phyloP scores from a whole-genome alignment of 305 asterid genomes.

The Solanum aculeatissimum region DNA sequence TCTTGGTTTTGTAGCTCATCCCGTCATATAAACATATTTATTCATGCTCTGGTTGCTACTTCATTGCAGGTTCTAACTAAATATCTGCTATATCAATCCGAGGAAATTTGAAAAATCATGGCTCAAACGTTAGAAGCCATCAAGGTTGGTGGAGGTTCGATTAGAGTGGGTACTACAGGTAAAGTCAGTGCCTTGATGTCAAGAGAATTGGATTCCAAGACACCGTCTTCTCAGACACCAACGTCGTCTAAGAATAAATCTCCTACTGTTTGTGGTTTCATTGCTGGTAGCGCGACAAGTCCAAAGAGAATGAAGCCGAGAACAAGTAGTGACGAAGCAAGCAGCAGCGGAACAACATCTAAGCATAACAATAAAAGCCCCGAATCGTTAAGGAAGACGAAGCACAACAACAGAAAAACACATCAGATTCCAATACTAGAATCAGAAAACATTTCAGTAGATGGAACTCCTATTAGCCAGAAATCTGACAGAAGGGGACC shows the following conservation, averaged over 20 bases:
- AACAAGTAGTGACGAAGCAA: constrained; percentile 16
- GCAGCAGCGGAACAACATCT: neutral
- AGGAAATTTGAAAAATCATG: constrained; percentile 16
- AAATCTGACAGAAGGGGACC: constrained; percentile 7
- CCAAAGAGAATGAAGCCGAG: constrained; percentile 24
- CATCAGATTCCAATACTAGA: constrained; percentile 10
- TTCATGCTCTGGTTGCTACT: neutral
- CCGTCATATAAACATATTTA: neutral
- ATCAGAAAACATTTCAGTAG: constrained; percentile 4
- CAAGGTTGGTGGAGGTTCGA: constrained; percentile 76
- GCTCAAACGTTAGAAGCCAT: constrained; percentile 54
- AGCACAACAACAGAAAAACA: constrained; percentile 3
- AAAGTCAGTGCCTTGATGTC: constrained; percentile 72
- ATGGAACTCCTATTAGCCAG: constrained; percentile 10
- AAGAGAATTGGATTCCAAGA: constrained; percentile 46
- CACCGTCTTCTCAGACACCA: constrained; percentile 24
- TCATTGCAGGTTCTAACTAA: neutral
- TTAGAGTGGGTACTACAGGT: constrained; percentile 71
- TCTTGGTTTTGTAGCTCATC: neutral
- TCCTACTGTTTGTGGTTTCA: constrained; percentile 10
- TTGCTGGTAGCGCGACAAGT: constrained; percentile 15
- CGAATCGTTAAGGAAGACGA: neutral
- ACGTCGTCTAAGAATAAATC: constrained; percentile 1
- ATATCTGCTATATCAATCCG: neutral
- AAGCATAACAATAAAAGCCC: constrained; percentile 2